Evolutionary conservation across 306 rosid species (phyloP).

Genomic region (Lathyrus sativus): DNA sequence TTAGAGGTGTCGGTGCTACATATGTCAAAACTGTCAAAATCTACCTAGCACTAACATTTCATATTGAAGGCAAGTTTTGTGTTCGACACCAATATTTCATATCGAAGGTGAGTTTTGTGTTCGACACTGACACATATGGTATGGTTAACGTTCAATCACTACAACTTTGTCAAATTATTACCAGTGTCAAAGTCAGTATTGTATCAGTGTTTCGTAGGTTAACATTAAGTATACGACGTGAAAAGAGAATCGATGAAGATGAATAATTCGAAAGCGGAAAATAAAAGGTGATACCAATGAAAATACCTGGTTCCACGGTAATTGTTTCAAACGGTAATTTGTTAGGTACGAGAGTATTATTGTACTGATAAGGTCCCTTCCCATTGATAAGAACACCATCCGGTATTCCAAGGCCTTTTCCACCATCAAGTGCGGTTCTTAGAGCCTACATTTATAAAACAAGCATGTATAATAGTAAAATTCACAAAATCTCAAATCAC

Average conservation of each 20-base stretch:
- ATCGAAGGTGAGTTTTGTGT: not conserved
- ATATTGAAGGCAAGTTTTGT: not conserved
- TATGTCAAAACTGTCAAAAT: too few relatives aligned
- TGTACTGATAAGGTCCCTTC: conserved; percentile 86
- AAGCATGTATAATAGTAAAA: not conserved
- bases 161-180: too few relatives aligned
- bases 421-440: conserved; percentile 61
- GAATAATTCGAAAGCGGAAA: not conserved
- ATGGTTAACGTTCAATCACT: too few relatives aligned
- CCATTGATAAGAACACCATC: conserved; percentile 97
- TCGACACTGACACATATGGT: too few relatives aligned
- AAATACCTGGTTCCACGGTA: conserved; percentile 72
- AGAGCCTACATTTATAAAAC: conserved; percentile 54
- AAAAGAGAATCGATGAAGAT: not conserved
- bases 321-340: conserved; percentile 61
- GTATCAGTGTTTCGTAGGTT: not conserved
- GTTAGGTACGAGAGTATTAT: conserved; percentile 69
- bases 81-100: not conserved
- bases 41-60: too few relatives aligned
- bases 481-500: conserved; percentile 16
- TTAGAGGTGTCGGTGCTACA: too few relatives aligned
- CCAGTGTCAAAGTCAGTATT: not conserved
- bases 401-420: conserved; percentile 76
- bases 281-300: not conserved
- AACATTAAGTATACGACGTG: not conserved